Conservation (phyloP, 371 early-diverging fungal genomes). For the Mucor indicus region DNA sequence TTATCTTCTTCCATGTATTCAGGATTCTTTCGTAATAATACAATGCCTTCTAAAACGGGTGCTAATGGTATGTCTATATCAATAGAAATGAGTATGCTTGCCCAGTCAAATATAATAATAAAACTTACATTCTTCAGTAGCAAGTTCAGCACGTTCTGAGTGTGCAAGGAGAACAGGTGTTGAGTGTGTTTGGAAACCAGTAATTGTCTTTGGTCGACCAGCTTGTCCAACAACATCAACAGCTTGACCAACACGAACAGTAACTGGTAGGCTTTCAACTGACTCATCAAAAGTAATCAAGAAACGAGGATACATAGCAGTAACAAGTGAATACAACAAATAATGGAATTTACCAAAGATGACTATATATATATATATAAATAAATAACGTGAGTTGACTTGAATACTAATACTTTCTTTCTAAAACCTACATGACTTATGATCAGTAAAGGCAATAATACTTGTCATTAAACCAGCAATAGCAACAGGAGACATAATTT, state of each 20-base stretch:
- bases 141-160: conserved; percentile 97
- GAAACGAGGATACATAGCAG: conserved; percentile 97
- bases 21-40: conserved; percentile 91
- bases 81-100: too few relatives aligned
- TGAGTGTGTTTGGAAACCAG: conserved; percentile 98
- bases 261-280: conserved; percentile 73
- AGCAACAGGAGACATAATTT: conserved; percentile 89
- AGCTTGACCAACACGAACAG: conserved; percentile 97
- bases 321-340: conserved; percentile 89
- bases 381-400: too few relatives aligned
- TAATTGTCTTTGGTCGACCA: conserved; percentile 97
- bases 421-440: conserved; percentile 73
- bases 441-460: conserved; percentile 86
- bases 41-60: conserved; percentile 91
- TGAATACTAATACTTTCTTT: too few relatives aligned
- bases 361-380: conserved; percentile 36
- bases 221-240: conserved; percentile 99
- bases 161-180: conserved; percentile 97
- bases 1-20: conserved; percentile 76
- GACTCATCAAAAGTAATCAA: conserved; percentile 91
- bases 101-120: too few relatives aligned
- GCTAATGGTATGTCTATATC: conserved; percentile 67
- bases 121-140: conserved; percentile 88
- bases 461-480: conserved; percentile 85
- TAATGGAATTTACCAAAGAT: conserved; percentile 89